Base-by-base conservation (phyloP, 352 stramenopile genomes). In the Albugo candida region DNA sequence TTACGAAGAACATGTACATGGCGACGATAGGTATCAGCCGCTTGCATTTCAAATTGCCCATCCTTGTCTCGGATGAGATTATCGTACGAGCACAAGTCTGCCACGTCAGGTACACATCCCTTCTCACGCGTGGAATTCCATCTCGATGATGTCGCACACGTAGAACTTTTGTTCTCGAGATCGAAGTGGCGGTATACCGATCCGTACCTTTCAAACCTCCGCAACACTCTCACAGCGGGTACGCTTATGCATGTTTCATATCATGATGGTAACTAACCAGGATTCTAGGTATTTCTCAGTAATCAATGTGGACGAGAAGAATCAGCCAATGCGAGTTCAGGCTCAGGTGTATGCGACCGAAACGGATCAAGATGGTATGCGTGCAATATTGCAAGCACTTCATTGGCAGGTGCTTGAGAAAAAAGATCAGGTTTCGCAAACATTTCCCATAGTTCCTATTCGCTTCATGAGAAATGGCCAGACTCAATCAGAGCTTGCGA, bases 11-110 rank as follows among this genome's bases (percentile, higher is more conserved):
- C 51, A 67, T 68, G 35, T 41, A 48, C 48, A 65, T 65, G 58
- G 72, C 81, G 42, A 85, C 75, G 14, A 68, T 83, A 39, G 72
- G 67, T 13, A 77, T 76, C 52, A 81, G 64, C 49, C 66, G 82
- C 38, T 73, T 70, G 19, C 49, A 84, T 51, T 88, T 88, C 54
- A 70, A 75, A 55, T 49, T 70, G 19, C 62, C 62, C 34, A 70
- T 70, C 36, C 56, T 41, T 2, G 44, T 63, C 5, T 67, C 69
- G 60, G 78, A 88, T 60, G 76, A 86, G 41, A 71, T 84, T 53
- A 86, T 76, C 62, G 83, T 88, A 40, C 59, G 70, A 58, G 70
- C 50, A 57, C 76, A 44, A 54, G 81, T 68, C 59, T 85, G 49
- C 47, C 78, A 49, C 53, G 66, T 46, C 74, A 72, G 21, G 73